Percentiles rank a stretch among this genome's conserved stretches.
These are phyloP conservation scores for Lasiodiplodia gonubiensis DNA, from an alignment of 2,329 filamentous ascomycete genomes.

Conservation along the genomic window DNA sequence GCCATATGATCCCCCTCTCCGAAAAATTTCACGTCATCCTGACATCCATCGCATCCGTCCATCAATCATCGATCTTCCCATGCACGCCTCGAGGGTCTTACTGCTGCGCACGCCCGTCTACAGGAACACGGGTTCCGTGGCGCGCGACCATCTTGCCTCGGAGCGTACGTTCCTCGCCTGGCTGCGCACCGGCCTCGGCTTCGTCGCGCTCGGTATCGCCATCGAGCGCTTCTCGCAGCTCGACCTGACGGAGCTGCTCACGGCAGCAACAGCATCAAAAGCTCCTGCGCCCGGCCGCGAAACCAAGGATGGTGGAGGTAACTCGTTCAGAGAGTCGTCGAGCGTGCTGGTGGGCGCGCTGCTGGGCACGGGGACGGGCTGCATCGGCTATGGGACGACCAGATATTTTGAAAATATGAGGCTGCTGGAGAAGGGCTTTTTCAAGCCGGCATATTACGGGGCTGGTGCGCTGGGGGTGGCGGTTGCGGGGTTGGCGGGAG, in stretches of 20 bases:
- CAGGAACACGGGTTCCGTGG: constrained; percentile 57
- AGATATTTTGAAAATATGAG: constrained; percentile 55
- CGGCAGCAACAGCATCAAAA: constrained; percentile 37
- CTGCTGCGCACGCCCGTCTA: constrained; percentile 31
- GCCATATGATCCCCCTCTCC: background rate
- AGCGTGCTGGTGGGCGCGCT: constrained; percentile 44
- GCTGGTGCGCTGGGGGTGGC: constrained; percentile 38
- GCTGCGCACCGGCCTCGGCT: constrained; percentile 59
- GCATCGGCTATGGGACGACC: constrained; percentile 55
- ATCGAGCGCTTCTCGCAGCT: constrained; percentile 50
- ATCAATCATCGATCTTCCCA: constrained; percentile 11
- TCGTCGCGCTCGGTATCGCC: constrained; percentile 60
- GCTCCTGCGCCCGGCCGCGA: constrained; percentile 32
- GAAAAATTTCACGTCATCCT: background rate
- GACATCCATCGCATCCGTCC: background rate
- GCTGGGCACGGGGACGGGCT: constrained; percentile 53
- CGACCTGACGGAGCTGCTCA: constrained; percentile 43
- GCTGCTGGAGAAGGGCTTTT: constrained; percentile 52
- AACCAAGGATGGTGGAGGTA: constrained; percentile 29
- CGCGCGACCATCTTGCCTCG: constrained; percentile 60
- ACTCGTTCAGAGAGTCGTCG: background rate
- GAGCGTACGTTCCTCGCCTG: constrained; percentile 61
- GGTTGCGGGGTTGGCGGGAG: constrained; percentile 36
- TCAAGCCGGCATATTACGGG: constrained; percentile 42
- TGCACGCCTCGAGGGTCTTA: constrained; percentile 25